Evolutionary conservation across 2,329 filamentous ascomycete species (phyloP), one percentile per base, ranked within the genome.

Genomic region (Thielaviopsis cerberus): DNA sequence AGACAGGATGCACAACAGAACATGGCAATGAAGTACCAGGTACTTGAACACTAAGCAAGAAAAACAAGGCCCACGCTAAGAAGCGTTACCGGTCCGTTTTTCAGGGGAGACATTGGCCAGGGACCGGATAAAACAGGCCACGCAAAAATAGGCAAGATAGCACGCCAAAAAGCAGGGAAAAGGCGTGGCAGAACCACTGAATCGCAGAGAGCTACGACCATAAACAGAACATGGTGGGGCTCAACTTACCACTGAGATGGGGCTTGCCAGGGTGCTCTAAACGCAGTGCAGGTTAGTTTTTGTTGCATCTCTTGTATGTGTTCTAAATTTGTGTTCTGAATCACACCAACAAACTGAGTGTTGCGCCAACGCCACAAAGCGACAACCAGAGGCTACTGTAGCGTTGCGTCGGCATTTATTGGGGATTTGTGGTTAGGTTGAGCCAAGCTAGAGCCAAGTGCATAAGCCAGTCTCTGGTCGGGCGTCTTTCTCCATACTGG

Each of bases 261-360:
- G 82, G 82, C 71, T 83, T 82, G 71, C 77, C 78, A 62, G 82
- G 81, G 68, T 86, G 82, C 72, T 85, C 81, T 84, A 68, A 63
- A 61, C 59, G 62, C 59, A 63, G 60, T 48, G 64, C 66, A 63
- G 37, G 69, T 73, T 67, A 72, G 68, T 66, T 64, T 63, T n/a
- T 30, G n/a, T 54, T 30, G n/a, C 15, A 6, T 45, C 15, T 48
- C 34, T 13, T 55, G 27, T 15, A 27, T 20, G 1, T 23, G n/a
- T 41, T 41, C 15, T 41, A 41, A 41, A 41, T 41, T 41, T 41
- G 7, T 4, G 7, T 10, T 41, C 4, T 41, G 7, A 41, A 17
- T 8, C 34, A 41, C 7, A 11, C 7, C 7, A 17, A 11, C 34
- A 10, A 17, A 17, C 34, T 13, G 13, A 41, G 34, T 13, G 27